Evolutionary conservation across 345 rosid genomes (phyloP).

Genomic region (Dimocarpus longan): DNA sequence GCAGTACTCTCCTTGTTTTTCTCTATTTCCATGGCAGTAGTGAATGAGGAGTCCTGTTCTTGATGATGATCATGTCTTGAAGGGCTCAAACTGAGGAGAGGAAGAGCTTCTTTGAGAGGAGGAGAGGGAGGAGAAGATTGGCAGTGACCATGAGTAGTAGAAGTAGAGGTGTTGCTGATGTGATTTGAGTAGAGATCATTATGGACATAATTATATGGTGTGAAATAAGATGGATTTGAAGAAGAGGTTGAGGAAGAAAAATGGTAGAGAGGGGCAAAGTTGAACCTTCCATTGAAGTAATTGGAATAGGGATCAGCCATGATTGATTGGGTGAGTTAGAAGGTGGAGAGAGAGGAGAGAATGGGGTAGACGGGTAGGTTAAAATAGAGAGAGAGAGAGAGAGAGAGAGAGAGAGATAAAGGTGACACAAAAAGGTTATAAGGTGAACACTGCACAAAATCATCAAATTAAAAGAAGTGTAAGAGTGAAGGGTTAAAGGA

Average conservation of each 20-base stretch:
- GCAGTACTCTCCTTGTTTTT: conserved; percentile 31
- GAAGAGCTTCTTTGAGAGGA: conserved; percentile 84
- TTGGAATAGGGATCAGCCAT: conserved; percentile 70
- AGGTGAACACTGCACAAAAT: conserved; percentile 31
- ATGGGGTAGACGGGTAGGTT: conserved; percentile 27
- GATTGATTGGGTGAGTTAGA: conserved; percentile 16
- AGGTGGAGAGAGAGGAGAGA: conserved; percentile 16
- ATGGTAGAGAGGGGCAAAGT: conserved; percentile 40
- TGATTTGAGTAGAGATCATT: conserved; percentile 29
- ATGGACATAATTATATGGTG: conserved; percentile 26
- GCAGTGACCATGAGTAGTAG: conserved; percentile 13
- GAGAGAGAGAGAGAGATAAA: conserved; percentile 26
- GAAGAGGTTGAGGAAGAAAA: conserved; percentile 44
- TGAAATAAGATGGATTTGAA: conserved; percentile 34
- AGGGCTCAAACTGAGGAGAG: conserved; percentile 82
- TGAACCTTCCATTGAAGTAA: conserved; percentile 54
- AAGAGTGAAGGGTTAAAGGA: conserved; percentile 7
- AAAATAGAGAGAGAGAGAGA: conserved; percentile 28
- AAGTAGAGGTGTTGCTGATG: conserved; percentile 24
- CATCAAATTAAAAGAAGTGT: conserved; percentile 26
- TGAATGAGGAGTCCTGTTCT: conserved; percentile 21
- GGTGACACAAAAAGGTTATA: conserved; percentile 20
- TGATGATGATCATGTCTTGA: conserved; percentile 44
- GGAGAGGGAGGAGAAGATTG: conserved; percentile 58
- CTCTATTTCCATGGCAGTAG: conserved; percentile 50